Evolutionary conservation across 768 basidiomycete species (phyloP).

Genomic region (Tubosaeta sp.): DNA sequence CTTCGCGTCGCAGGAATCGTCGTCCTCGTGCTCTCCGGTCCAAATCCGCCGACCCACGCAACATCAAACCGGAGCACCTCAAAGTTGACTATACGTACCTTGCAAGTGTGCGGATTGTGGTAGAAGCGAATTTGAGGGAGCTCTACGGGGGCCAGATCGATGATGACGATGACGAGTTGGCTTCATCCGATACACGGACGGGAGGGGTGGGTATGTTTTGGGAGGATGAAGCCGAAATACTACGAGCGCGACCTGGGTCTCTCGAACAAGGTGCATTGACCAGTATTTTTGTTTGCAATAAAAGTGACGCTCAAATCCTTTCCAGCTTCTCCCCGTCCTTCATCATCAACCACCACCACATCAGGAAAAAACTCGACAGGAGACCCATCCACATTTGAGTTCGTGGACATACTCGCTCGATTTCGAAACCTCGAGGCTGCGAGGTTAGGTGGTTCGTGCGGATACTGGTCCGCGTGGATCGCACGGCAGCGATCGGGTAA

Average conservation of each 20-base stretch:
- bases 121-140: slow-evolving; percentile 50
- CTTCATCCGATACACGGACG: background rate
- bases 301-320: background rate
- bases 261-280: slow-evolving; percentile 3
- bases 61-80: slow-evolving; percentile 27
- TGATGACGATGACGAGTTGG: background rate
- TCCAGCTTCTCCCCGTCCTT: background rate
- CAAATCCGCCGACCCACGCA: slow-evolving; percentile 13
- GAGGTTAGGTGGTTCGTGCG: slow-evolving; percentile 39
- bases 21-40: slow-evolving; percentile 14
- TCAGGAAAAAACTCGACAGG: background rate
- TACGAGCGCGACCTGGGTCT: background rate
- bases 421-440: slow-evolving; percentile 34
- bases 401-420: slow-evolving; percentile 22
- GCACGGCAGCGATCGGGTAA: slow-evolving; percentile 2
- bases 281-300: background rate
- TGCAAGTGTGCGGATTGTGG: slow-evolving; percentile 44
- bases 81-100: slow-evolving; percentile 52
- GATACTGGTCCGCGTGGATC: slow-evolving; percentile 35
- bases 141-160: slow-evolving; percentile 15
- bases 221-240: slow-evolving; percentile 24
- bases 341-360: background rate
- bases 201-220: slow-evolving; percentile 22
- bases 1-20: slow-evolving; percentile 16
- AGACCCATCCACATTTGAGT: slow-evolving; percentile 2